phyloP scores from a whole-genome alignment of 2,329 filamentous ascomycete genomes.

The Fusarium sp. region DNA sequence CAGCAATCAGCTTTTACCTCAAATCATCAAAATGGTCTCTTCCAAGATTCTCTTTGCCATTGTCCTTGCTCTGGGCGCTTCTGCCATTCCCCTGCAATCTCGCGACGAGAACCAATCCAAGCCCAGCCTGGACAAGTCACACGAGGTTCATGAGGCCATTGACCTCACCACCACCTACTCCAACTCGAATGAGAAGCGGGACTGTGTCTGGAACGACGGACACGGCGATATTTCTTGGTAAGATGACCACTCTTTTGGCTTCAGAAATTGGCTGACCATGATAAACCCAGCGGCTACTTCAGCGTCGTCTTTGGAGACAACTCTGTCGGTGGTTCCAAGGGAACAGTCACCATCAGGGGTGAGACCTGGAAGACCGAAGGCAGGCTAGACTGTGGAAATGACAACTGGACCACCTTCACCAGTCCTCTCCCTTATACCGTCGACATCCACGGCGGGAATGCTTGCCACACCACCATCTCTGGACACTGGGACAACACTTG shows the following conservation, averaged over 20 bases:
- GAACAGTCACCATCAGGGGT: not conserved
- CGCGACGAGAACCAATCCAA: not conserved
- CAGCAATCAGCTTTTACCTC: not conserved
- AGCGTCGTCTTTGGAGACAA: constrained; percentile 7
- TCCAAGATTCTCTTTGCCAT: not conserved
- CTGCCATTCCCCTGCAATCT: not conserved
- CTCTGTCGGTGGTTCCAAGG: not conserved
- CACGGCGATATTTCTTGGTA: constrained; percentile 4
- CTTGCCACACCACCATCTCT: not conserved
- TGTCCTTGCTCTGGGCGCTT: not conserved
- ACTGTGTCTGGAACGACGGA: constrained; percentile 5
- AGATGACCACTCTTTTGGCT: not conserved
- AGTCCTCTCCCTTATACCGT: not conserved
- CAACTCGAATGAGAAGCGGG: not conserved
- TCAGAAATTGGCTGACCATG: not conserved
- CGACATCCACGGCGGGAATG: not conserved
- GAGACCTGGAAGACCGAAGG: not conserved
- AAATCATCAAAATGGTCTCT: not conserved
- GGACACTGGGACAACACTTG: not conserved
- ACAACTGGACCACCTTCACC: constrained; percentile 5
- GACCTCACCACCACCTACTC: not conserved
- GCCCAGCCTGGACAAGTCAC: not conserved
- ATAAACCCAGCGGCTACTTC: not conserved
- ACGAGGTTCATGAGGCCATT: not conserved
- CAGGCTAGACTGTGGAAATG: not conserved